phyloP scores from a whole-genome alignment of 306 rosid genomes.

The Sindora glabra region DNA sequence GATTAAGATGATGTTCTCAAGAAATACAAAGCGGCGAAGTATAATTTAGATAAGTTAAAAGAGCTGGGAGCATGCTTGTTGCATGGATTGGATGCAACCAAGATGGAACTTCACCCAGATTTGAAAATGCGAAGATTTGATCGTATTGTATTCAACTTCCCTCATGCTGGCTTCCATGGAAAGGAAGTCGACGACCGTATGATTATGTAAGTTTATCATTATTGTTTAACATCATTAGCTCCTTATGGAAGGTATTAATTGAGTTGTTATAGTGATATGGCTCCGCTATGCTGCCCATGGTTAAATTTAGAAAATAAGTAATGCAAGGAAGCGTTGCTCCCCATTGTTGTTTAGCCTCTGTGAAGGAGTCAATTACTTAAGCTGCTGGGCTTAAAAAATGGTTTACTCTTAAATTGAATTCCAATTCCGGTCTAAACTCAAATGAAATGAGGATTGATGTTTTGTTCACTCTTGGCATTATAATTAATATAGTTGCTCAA shows the following conservation, averaged over 20 bases:
- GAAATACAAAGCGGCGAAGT: constrained; percentile 42
- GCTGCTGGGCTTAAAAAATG: too few species aligned
- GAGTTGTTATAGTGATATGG: too few species aligned
- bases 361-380: too few species aligned
- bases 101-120: constrained; percentile 30
- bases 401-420: too few species aligned
- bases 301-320: too few species aligned
- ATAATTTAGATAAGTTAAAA: constrained; percentile 31
- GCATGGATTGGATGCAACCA: constrained; percentile 50
- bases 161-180: constrained; percentile 51
- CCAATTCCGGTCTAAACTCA: too few species aligned
- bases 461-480: too few species aligned
- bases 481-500: too few species aligned
- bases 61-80: constrained; percentile 35
- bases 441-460: too few species aligned
- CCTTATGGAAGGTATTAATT: background rate
- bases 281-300: too few species aligned
- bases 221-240: background rate
- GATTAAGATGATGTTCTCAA: constrained; percentile 30
- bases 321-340: too few species aligned
- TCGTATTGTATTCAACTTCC: constrained; percentile 51
- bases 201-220: constrained; percentile 38
- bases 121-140: constrained; percentile 40
- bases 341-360: too few species aligned
- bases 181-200: constrained; percentile 4